Conservation (phyloP, 441 rosid genomes). For the Aleurites moluccanus region DNA sequence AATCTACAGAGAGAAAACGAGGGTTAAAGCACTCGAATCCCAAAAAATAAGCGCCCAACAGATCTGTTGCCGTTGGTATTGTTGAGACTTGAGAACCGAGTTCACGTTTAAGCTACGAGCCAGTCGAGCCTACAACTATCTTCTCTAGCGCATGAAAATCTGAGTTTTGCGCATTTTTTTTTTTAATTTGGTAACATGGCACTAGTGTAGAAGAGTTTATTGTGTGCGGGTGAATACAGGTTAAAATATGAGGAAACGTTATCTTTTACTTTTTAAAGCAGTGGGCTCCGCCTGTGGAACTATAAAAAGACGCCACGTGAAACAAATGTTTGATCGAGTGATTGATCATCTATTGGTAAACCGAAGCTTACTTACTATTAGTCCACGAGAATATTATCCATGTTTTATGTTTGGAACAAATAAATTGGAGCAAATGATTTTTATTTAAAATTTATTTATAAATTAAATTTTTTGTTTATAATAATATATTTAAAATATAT, state of each 20-base stretch:
- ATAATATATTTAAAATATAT: too few relatives aligned
- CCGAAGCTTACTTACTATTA: too few relatives aligned
- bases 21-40: neutral
- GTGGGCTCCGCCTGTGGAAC: neutral
- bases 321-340: neutral
- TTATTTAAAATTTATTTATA: too few relatives aligned
- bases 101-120: neutral
- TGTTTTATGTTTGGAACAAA: too few relatives aligned
- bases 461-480: too few relatives aligned
- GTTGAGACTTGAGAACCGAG: neutral
- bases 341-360: too few relatives aligned
- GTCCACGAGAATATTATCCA: too few relatives aligned
- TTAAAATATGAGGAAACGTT: neutral
- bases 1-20: neutral
- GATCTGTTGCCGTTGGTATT: neutral
- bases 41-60: slow-evolving; percentile 6
- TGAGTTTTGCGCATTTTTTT: slow-evolving; percentile 3
- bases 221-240: neutral
- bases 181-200: neutral
- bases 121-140: neutral
- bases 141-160: neutral
- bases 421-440: too few relatives aligned
- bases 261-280: too few relatives aligned
- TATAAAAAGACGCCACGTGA: neutral
- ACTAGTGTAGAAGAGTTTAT: neutral